Evolutionary conservation across 495 filamentous ascomycete species (phyloP), one percentile per base, ranked within the genome.

Genomic region (Penicillium roqueforti): DNA sequence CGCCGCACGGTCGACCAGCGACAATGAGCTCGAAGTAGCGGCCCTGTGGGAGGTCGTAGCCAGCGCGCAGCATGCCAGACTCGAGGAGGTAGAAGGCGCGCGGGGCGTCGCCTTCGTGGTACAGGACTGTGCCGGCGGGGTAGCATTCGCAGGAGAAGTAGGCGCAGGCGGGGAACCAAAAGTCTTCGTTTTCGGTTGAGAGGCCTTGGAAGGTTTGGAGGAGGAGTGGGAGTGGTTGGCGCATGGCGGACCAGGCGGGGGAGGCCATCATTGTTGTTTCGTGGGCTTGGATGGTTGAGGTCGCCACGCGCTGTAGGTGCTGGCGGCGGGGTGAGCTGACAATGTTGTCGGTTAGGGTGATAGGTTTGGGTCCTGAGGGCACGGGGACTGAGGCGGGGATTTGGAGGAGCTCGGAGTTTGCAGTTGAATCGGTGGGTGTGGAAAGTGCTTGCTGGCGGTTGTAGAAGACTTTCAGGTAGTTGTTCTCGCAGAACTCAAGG

Each of bases 401-500:
- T 43, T 86, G 81, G 6, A 86, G 71, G 47, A 54, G 61, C 18
- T 47, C 44, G 18, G 54, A 48, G 23, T 57, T 51, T 39, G 31
- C 18, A 13, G 54, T 22, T 19, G 62, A 6, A 20, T 54, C 56
- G 10, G 40, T 41, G 19, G 61, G 54, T 28, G 50, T 69, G 13
- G 72, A 22, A 10, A 76, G 51, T 6, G 69, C 69, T 56, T 75
- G 69, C 32, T 77, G 75, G 47, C 72, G 73, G 39, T 57, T 80
- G 64, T 93, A 95, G 54, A 95, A 88, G 0, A 87, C 85, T 56
- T 91, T 89, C 11, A 98, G 78, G 22, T 96, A 89, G 52, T 96
- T 87, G 60, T 98, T 98, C 69, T 98, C 93, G 69, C 92, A 96
- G 61, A 81, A 87, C 62, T 98, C 95, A 2, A 98, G 78, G 0